Base-by-base conservation (phyloP, 495 filamentous ascomycete genomes). In the Penicilliopsis zonata region DNA sequence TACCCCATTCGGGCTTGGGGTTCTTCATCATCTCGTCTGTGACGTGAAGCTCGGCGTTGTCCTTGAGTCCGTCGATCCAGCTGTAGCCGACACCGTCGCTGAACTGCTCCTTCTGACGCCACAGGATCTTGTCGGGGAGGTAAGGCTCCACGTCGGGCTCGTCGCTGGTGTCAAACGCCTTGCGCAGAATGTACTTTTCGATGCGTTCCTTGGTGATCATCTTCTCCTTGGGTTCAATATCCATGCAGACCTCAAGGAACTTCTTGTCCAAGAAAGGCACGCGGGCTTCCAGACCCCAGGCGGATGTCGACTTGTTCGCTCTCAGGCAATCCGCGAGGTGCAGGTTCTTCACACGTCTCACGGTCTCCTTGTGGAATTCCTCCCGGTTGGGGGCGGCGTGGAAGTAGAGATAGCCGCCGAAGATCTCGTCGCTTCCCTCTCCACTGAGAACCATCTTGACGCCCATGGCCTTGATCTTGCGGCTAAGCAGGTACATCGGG, bases 91-190 rank as follows among this genome's bases (percentile, higher is more conserved):
- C 92, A 56, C 90, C 90, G 50, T 98, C 90, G 34, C 78, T 85
- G 65, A 98, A 98, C 66, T 96, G 92, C 65, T 98, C 90, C 73
- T 98, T 98, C 66, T 98, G 90, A 48, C 90, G 73, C 82, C 84
- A 98, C 23, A 98, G 78, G 42, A 98, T 96, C 49, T 90, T 75
- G 10, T 90, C 79, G 19, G 90, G 90, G 13, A 98, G 72, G 65
- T 96, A 98, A 9, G 90, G 72, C 45, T 77, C 57, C 10, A 69
- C 66, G 24, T 66, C 74, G 3, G 86, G 85, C 50, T 93, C 80
- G 41, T 87, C 82, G 26, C 70, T 72, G 18, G 86, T 92, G 60
- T 98, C 90, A 49, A 98, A 98, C 8, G 90, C 90, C 59, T 95
- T 94, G 41, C 90, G 80, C 38, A 98, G 68, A 41, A 96, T 86